Percentiles rank a stretch among this genome's conserved stretches.
phyloP scores from a whole-genome alignment of 768 basidiomycete genomes.

The Kwoniella sp. region DNA sequence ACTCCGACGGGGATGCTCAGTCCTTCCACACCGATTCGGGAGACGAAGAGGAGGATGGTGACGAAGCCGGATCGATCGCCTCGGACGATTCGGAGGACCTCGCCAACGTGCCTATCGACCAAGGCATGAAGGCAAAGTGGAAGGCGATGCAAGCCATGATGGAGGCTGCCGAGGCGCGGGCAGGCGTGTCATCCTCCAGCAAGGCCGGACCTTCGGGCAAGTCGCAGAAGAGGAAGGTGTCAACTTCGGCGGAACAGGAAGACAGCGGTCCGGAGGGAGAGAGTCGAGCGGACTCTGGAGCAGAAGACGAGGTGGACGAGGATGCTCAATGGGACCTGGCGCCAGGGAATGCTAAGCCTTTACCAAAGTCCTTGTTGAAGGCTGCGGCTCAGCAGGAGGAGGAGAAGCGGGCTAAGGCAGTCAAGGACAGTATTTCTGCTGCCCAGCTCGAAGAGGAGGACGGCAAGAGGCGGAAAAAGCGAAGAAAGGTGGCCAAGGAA shows the following conservation, averaged over 20 bases:
- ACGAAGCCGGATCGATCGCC: constrained; percentile 3
- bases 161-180: constrained; percentile 17
- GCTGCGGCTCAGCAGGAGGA: constrained; percentile 10
- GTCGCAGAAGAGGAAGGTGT: constrained; percentile 3
- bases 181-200: not conserved
- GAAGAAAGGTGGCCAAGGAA: constrained; percentile 11
- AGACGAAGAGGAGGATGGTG: constrained; percentile 2
- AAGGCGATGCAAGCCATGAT: constrained; percentile 16
- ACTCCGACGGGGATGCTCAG: not conserved
- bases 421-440: not conserved
- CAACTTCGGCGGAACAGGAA: not conserved
- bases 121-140: constrained; percentile 2
- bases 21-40: constrained; percentile 14
- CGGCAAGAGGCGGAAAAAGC: constrained; percentile 16
- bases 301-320: not conserved
- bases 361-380: constrained; percentile 7
- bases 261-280: not conserved
- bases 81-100: constrained; percentile 15
- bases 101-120: constrained; percentile 8
- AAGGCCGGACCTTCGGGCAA: constrained; percentile 11
- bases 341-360: constrained; percentile 1
- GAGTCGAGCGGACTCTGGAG: not conserved
- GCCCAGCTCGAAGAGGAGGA: not conserved
- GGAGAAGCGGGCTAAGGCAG: not conserved
- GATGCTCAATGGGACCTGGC: constrained; percentile 20